Base-by-base conservation (phyloP, 495 filamentous ascomycete species). In the Aspergillus mulundensis region DNA sequence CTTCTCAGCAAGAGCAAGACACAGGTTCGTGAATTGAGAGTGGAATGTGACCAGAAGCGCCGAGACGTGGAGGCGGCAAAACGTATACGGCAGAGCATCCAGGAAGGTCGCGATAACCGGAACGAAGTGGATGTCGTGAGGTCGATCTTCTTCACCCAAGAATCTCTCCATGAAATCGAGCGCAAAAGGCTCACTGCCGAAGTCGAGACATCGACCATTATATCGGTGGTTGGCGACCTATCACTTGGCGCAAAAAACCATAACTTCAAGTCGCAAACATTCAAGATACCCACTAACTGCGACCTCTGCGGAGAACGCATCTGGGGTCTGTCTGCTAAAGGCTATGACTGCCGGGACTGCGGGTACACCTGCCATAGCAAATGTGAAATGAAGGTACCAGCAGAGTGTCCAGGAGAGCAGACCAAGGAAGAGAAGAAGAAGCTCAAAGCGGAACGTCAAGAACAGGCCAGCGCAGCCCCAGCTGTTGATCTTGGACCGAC, bases 231-330 rank as follows among this genome's bases (percentile, higher is more conserved):
- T 7, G 94, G 94, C 34, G 94, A 99, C 67, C 77, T 99, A 39
- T 94, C 91, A 0, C 70, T 95, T 4, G 92, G 95, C 10, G 90
- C 92, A 7, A 88, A 88, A 65, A 95, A 89, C 61, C 94, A 99
- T 70, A 91, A 93, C 61, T 97, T 99, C 81, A 94, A 93, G 68
- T 87, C 90, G 32, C 89, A 96, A 61, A 97, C 92, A 0, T 97
- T 97, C 80, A 97, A 96, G 66, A 95, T 99, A 51, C 95, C 95
- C 0, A 99, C 94, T 5, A 97, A 97, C 66, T 99, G 94, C 70
- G 93, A 99, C 65, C 78, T 96, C 5, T 99, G 94, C 60, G 90
- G 91, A 5, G 94, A 99, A 60, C 82, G 93, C 10, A 96, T 97
- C 66, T 97, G 94, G 94, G 94, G 94, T 3, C 67, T 99, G 14